A percentile compares a stretch with the other conserved stretches of the same genome.
Conservation (phyloP, 2,329 filamentous ascomycete genomes). For the Gnomoniopsis smithogilvyi region DNA sequence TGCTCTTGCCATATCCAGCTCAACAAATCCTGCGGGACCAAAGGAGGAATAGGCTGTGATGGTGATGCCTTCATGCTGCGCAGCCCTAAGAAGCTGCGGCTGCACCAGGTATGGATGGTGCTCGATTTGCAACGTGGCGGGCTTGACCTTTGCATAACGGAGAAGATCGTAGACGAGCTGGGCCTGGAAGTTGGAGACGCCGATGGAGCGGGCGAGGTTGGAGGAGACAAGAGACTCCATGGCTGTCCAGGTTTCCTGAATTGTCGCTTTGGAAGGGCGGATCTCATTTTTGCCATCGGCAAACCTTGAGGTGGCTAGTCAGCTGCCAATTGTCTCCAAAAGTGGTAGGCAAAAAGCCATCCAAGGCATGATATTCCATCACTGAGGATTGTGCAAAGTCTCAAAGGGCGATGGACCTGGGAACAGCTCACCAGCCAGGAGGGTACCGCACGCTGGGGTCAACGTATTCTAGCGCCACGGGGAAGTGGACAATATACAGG, state of each 20-base stretch:
- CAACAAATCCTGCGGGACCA: conserved; percentile 74
- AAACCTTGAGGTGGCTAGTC: background rate
- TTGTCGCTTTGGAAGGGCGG: conserved; percentile 63
- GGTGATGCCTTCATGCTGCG: conserved; percentile 65
- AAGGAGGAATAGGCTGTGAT: conserved; percentile 85
- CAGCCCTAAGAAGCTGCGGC: conserved; percentile 65
- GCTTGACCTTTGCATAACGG: conserved; percentile 70
- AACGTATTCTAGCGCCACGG: conserved; percentile 80
- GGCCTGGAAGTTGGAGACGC: conserved; percentile 79
- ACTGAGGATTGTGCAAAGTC: background rate
- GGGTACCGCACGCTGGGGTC: conserved; percentile 77
- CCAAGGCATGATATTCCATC: no score
- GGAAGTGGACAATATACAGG: conserved; percentile 87
- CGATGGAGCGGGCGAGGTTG: conserved; percentile 69
- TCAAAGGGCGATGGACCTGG: background rate
- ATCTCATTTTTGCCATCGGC: conserved; percentile 60
- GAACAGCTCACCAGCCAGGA: conserved; percentile 63
- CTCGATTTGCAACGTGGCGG: conserved; percentile 81
- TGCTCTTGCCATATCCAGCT: conserved; percentile 70
- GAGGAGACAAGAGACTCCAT: conserved; percentile 73
- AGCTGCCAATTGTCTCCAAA: no score
- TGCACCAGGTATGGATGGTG: conserved; percentile 88
- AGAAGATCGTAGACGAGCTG: conserved; percentile 76
- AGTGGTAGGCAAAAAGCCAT: no score
- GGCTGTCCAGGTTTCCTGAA: conserved; percentile 79